Evolutionary conservation across 768 basidiomycete genomes (phyloP).

Genomic region (Boletus subparvulus): DNA sequence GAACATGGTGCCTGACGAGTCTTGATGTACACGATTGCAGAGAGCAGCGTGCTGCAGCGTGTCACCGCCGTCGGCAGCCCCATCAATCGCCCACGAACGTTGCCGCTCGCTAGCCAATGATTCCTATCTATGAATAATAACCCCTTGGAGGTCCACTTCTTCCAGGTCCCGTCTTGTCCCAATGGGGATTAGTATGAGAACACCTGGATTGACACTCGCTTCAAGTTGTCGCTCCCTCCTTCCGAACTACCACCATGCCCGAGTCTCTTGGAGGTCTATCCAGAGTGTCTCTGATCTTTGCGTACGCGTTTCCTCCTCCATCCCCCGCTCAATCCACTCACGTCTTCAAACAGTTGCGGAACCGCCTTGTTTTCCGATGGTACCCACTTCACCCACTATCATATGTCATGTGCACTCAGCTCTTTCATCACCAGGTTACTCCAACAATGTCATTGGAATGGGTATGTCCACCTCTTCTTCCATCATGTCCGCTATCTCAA

Average conservation of each 20-base stretch:
- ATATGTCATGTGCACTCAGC: background rate
- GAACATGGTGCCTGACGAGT: background rate
- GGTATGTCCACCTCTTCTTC: slow-evolving; percentile 45
- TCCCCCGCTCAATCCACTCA: background rate
- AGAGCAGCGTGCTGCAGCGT: background rate
- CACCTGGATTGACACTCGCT: background rate
- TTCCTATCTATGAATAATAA: background rate
- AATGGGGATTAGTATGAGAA: slow-evolving; percentile 11
- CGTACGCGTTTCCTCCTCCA: slow-evolving; percentile 46
- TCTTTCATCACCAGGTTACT: slow-evolving; percentile 54
- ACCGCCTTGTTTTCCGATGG: slow-evolving; percentile 89
- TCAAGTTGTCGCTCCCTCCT: background rate
- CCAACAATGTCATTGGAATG: slow-evolving; percentile 74
- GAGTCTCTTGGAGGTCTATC: slow-evolving; percentile 28
- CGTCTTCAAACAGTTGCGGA: slow-evolving; percentile 56
- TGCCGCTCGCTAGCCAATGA: slow-evolving; percentile 16
- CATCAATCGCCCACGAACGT: slow-evolving; percentile 21
- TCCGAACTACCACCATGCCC: slow-evolving; percentile 17
- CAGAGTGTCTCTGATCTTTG: slow-evolving; percentile 81
- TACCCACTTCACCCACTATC: slow-evolving; percentile 24
- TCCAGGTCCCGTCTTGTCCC: background rate
- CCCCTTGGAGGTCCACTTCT: background rate
- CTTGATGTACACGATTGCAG: background rate
- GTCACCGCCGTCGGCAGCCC: background rate
- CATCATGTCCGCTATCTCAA: background rate